These are phyloP conservation scores for Blastobotrys americana DNA, from an alignment of 805 yeast species.

Conservation along the genomic window DNA sequence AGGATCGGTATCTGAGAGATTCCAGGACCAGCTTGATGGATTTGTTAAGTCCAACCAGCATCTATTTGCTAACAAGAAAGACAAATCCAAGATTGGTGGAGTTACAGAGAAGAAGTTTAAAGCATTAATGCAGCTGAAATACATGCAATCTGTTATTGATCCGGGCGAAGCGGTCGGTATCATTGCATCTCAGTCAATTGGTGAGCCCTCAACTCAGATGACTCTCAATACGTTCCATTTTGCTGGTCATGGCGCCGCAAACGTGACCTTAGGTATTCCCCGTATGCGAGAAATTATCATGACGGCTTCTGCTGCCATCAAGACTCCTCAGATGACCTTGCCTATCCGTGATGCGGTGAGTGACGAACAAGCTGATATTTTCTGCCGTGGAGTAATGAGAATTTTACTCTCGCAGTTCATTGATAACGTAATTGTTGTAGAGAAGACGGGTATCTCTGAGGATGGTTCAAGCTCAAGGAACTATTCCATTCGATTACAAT, in stretches of 20 bases:
- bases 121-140: slow-evolving; percentile 95
- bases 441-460: slow-evolving; percentile 64
- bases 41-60: slow-evolving; percentile 52
- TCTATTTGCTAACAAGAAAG: slow-evolving; percentile 47
- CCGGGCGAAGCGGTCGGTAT: slow-evolving; percentile 99
- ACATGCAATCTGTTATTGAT: slow-evolving; percentile 88
- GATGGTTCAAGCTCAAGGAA: slow-evolving; percentile 51
- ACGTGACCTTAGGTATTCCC: slow-evolving; percentile 98
- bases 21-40: slow-evolving; percentile 70
- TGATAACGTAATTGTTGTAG: slow-evolving; percentile 77
- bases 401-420: slow-evolving; percentile 84
- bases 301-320: slow-evolving; percentile 94
- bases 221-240: slow-evolving; percentile 94
- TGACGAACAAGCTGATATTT: slow-evolving; percentile 83
- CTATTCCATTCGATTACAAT: slow-evolving; percentile 65
- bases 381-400: slow-evolving; percentile 83
- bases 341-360: slow-evolving; percentile 75
- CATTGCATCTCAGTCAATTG: slow-evolving; percentile 95
- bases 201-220: slow-evolving; percentile 99
- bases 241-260: slow-evolving; percentile 99
- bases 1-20: slow-evolving; percentile 88
- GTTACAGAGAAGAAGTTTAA: slow-evolving; percentile 76
- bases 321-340: slow-evolving; percentile 98
- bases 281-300: slow-evolving; percentile 99
- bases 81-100: slow-evolving; percentile 35